phyloP scores from a whole-genome alignment of 2,329 filamentous ascomycete species.

The Phialemoniopsis sp. region DNA sequence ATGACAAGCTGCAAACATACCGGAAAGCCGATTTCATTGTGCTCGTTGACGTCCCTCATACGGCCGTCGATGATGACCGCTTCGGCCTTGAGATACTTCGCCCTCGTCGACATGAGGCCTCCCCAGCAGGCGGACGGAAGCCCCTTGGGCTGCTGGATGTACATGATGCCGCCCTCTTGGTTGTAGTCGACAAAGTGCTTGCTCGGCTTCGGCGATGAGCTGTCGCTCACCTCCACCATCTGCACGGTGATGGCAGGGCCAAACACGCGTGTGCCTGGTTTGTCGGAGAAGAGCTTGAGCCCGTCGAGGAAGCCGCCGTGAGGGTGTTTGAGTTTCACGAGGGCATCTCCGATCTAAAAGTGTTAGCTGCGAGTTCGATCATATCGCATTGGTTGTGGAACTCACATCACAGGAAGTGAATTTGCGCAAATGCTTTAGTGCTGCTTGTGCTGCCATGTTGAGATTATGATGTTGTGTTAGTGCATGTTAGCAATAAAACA shows the following conservation, averaged over 20 bases:
- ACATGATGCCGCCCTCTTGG: constrained; percentile 9
- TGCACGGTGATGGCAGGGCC: constrained; percentile 12
- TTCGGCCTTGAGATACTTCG: constrained; percentile 8
- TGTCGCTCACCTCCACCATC: constrained; percentile 10
- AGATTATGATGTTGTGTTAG: too few relatives aligned
- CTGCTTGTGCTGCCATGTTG: too few relatives aligned
- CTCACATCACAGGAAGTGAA: too few relatives aligned
- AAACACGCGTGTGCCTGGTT: not conserved
- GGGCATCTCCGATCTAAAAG: too few relatives aligned
- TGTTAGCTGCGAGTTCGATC: too few relatives aligned
- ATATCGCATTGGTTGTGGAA: too few relatives aligned
- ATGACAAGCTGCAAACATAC: too few relatives aligned
- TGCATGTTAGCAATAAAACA: too few relatives aligned
- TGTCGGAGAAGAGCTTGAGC: constrained; percentile 4
- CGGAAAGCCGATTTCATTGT: too few relatives aligned
- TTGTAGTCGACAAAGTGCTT: constrained; percentile 12
- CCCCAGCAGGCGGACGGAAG: too few relatives aligned
- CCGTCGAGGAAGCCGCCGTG: constrained; percentile 8
- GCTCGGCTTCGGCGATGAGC: constrained; percentile 4
- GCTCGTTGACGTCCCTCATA: constrained; percentile 6
- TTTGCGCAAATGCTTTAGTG: too few relatives aligned
- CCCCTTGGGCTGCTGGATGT: constrained; percentile 11
- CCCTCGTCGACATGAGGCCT: constrained; percentile 14
- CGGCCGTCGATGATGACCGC: constrained; percentile 16
- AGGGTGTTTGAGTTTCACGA: constrained; percentile 9